phyloP scores from a whole-genome alignment of 768 basidiomycete genomes.

The Tricholoma sp. region DNA sequence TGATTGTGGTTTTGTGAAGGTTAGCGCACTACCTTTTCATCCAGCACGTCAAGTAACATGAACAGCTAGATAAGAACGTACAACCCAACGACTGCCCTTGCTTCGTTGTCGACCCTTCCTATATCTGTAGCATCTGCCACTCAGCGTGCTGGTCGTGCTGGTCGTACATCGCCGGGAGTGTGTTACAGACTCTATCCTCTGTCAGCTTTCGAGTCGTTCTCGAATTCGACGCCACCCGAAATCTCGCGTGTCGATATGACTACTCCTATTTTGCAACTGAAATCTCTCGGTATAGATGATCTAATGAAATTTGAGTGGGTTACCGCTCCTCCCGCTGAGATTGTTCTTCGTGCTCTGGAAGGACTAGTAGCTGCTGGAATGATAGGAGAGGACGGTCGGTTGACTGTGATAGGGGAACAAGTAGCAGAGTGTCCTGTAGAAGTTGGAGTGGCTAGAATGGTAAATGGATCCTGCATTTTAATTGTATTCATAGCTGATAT shows the following conservation, averaged over 20 bases:
- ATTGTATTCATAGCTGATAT: background rate
- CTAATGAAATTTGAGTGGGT: constrained; percentile 97
- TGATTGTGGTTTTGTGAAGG: constrained; percentile 95
- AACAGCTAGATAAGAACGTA: constrained; percentile 73
- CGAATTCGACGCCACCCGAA: constrained; percentile 78
- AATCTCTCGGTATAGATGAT: constrained; percentile 92
- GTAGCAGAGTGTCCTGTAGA: constrained; percentile 96
- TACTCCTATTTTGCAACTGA: constrained; percentile 88
- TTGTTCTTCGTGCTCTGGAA: constrained; percentile 81
- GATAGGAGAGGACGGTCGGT: constrained; percentile 74
- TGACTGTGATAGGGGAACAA: constrained; percentile 74
- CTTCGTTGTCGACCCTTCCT: constrained; percentile 79
- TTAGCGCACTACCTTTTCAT: constrained; percentile 20
- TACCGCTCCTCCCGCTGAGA: constrained; percentile 80
- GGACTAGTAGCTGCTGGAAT: constrained; percentile 77
- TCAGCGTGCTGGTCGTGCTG: constrained; percentile 92
- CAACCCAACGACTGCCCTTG: constrained; percentile 81
- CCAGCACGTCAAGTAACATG: background rate
- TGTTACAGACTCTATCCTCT: constrained; percentile 89
- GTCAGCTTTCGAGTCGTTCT: constrained; percentile 53
- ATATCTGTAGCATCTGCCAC: constrained; percentile 86
- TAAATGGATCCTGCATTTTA: constrained; percentile 28
- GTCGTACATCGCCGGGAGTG: constrained; percentile 86
- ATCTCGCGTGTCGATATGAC: constrained; percentile 89
- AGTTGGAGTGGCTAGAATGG: constrained; percentile 91